These are phyloP conservation scores for Xylariales sp. DNA, from an alignment of 2,329 filamentous ascomycete genomes.

Conservation along the genomic window DNA sequence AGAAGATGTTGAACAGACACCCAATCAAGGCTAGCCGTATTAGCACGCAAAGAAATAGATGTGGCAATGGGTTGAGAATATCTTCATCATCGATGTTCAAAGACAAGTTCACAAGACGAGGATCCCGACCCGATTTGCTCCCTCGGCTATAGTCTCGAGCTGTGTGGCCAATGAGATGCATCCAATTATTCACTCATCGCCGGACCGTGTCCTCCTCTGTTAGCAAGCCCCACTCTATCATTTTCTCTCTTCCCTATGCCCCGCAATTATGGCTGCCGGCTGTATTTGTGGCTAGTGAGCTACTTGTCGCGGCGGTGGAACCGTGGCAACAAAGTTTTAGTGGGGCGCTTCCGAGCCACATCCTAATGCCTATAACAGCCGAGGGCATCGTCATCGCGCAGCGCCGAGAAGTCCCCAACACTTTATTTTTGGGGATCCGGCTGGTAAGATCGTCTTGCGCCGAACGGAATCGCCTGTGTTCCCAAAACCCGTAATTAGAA, in stretches of 20 bases:
- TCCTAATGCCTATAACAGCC: constrained; percentile 18
- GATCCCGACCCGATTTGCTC: constrained; percentile 45
- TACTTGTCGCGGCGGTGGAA: too few species aligned
- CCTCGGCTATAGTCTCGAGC: constrained; percentile 46
- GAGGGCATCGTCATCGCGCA: constrained; percentile 33
- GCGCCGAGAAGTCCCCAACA: constrained; percentile 25
- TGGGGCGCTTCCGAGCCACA: constrained; percentile 16
- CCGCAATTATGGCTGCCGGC: constrained; percentile 14
- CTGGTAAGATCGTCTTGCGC: neutral
- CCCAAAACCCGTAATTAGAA: neutral
- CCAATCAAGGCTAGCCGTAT: constrained; percentile 33
- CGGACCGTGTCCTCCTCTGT: constrained; percentile 32
- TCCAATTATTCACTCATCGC: constrained; percentile 48
- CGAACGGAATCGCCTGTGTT: neutral
- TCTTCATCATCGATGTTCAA: constrained; percentile 47
- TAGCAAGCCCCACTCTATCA: neutral
- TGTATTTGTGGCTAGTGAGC: neutral
- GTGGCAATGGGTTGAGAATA: constrained; percentile 44
- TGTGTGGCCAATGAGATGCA: constrained; percentile 45
- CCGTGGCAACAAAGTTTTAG: neutral
- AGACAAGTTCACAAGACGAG: constrained; percentile 25
- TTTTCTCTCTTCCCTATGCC: neutral
- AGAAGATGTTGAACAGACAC: constrained; percentile 9
- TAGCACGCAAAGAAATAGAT: constrained; percentile 21
- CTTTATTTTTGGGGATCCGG: constrained; percentile 30